These are phyloP conservation scores for Alternaria metachromatica DNA, from an alignment of 2,329 filamentous ascomycete genomes.

Conservation along the genomic window DNA sequence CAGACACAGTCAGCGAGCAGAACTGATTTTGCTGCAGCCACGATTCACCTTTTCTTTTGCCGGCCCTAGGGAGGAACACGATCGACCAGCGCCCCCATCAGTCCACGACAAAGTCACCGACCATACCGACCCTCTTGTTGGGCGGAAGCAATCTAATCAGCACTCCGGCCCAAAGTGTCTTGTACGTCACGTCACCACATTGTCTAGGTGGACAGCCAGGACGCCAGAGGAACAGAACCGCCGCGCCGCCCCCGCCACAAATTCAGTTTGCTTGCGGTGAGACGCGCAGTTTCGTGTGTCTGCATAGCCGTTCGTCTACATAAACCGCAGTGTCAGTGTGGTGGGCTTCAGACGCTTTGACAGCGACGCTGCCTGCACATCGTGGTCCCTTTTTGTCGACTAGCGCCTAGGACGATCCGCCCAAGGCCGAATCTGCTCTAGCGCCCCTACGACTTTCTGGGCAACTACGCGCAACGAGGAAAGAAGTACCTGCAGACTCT, in stretches of 20 bases:
- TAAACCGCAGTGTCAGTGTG: slow-evolving; percentile 9
- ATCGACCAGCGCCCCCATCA: slow-evolving; percentile 9
- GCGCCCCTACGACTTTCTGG: slow-evolving; percentile 35
- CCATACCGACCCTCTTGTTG: slow-evolving; percentile 11
- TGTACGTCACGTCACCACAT: slow-evolving; percentile 8
- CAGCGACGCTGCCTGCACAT: slow-evolving; percentile 27
- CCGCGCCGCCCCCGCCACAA: neutral
- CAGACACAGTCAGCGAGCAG: slow-evolving; percentile 35
- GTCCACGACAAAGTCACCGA: neutral
- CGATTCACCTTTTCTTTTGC: slow-evolving; percentile 25
- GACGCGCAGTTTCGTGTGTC: neutral
- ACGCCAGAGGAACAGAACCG: neutral
- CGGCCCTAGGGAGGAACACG: slow-evolving; percentile 17
- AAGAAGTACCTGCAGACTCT: slow-evolving; percentile 48
- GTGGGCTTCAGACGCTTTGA: slow-evolving; percentile 18
- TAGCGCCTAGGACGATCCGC: slow-evolving; percentile 27
- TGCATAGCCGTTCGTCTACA: slow-evolving; percentile 4
- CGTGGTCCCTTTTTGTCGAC: slow-evolving; percentile 20
- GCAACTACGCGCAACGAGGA: slow-evolving; percentile 42
- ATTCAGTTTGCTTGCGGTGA: neutral
- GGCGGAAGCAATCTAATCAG: slow-evolving; percentile 21
- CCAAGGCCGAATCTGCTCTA: slow-evolving; percentile 30
- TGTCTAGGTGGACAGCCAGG: neutral
- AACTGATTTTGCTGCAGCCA: slow-evolving; percentile 25
- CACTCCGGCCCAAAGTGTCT: slow-evolving; percentile 2